Base-by-base conservation (phyloP, 106 monocot species). In the Acorus gramineus region DNA sequence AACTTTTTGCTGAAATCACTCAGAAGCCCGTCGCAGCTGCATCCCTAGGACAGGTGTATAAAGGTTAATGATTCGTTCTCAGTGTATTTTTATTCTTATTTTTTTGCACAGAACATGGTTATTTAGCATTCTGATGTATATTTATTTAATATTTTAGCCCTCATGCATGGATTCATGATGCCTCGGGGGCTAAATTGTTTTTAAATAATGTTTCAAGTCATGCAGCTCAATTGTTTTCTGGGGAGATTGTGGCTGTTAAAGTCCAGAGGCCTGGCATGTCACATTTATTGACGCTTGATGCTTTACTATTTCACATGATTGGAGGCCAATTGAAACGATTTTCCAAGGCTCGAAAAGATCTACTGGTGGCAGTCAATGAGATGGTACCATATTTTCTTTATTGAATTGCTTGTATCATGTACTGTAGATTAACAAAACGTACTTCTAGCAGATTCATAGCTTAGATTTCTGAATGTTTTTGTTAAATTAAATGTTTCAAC, bases 21-120 rank as follows among this genome's bases (percentile, higher is more conserved):
- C 59, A 78, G 53, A 49, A 84, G 54, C 95, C 95, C 11, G 50
- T 96, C 64, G 96, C 90, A 56, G 80, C 96, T 64, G 96, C 96
- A 70, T 96, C 96, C n/a, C 62, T 96, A 64, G 96, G 90, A 4
- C 90, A 96, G 74, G 96, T 96, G 12, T 90, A 96, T 65, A 96
- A 85, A 96, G 90, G 96, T 96, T 52, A 68, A 76, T 43, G n/a
- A 55, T 72, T 11, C n/a, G 28, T 28, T 28, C 28, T 28, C 28
- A 28, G 4, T 45, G 14, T 67, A 9, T 11, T 57, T 4, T 3
- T 57, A 57, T 57, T 9, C 3, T 57, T 9, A 13, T 57, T 57
- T 57, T 6, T 28, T n/a, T 13, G 7, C 28, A 6, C 28, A 3
- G 28, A 6, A 11, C 6, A 57, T 13, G 2, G 6, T 57, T 57